Base-by-base conservation (phyloP, 495 filamentous ascomycete genomes). In the Penicillium pancosmium region DNA sequence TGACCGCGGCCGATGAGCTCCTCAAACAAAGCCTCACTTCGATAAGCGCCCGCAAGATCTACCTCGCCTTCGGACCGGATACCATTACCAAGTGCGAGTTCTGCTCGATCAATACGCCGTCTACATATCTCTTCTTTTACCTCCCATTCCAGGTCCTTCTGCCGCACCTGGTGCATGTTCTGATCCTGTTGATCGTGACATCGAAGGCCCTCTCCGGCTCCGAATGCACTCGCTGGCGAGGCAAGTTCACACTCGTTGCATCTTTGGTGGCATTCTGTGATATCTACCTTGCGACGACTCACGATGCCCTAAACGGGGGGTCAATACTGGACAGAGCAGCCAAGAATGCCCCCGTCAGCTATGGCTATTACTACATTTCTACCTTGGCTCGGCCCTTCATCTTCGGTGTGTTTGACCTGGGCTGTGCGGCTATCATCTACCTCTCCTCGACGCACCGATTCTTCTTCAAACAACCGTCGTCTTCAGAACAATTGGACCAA, bases 61-160 rank as follows among this genome's bases (percentile, higher is more conserved):
- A 96, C 73, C 80, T 96, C 41, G 86, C 87, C 34, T 92, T 83
- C 76, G 94, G 94, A 18, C 89, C 91, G 0, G 79, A 85, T 19
- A 80, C 84, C 4, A 62, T 98, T 2, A 77, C 84, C 16, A 73
- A 81, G 36, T 98, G 94, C 71, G 83, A 84, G 53, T 97, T 92
- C 78, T 97, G 94, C 82, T 78, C 73, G n/a, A 72, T 87, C 12
- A 91, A 92, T 57, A 84, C 91, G 25, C 78, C 85, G 12, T 76
- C 78, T 38, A 86, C 81, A 16, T 97, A 91, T 72, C 79, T 96
- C 38, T 83, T 89, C 66, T 97, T 94, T 77, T 88, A 90, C 38
- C 73, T 96, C 0, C 93, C 94, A 0, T 69, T 73, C 59, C 73
- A 84, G 10, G 74, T 95, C 19, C 66, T 92, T 5, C 66, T 84